A percentile compares a stretch with the other conserved stretches of the same genome.
Evolutionary conservation across 2,329 filamentous ascomycete genomes (phyloP).

Genomic region (Fusarium bactridioides): DNA sequence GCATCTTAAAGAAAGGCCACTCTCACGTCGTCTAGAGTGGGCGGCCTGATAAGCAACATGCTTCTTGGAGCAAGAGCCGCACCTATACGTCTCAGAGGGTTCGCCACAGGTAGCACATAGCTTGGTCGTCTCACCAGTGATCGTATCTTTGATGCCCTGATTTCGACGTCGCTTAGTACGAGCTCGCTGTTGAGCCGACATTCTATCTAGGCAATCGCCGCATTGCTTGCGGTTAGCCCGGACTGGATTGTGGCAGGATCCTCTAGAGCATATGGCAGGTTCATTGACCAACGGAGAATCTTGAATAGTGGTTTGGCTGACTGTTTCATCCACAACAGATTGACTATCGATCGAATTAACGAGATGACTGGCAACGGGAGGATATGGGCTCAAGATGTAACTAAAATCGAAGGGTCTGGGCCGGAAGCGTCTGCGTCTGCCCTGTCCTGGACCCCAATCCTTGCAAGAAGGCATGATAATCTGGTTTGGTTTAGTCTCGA

Average conservation of each 20-base stretch:
- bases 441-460: background rate
- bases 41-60: rapidly evolving
- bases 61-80: background rate
- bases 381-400: background rate
- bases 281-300: rapidly evolving
- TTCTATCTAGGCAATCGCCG: background rate
- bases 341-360: background rate
- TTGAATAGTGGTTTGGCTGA: background rate
- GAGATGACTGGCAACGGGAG: background rate
- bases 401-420: background rate
- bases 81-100: background rate
- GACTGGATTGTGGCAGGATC: background rate
- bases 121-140: background rate
- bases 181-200: background rate
- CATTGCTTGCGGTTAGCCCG: background rate
- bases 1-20: background rate
- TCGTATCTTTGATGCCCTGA: background rate
- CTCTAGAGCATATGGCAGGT: background rate
- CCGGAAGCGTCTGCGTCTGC: too few relatives aligned
- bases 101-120: background rate
- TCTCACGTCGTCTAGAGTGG: background rate
- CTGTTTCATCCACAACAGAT: background rate
- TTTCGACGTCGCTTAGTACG: background rate
- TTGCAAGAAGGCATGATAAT: background rate
- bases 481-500: too few relatives aligned